Evolutionary conservation across 306 rosid genomes (phyloP).

Genomic region (Rosa chinensis): DNA sequence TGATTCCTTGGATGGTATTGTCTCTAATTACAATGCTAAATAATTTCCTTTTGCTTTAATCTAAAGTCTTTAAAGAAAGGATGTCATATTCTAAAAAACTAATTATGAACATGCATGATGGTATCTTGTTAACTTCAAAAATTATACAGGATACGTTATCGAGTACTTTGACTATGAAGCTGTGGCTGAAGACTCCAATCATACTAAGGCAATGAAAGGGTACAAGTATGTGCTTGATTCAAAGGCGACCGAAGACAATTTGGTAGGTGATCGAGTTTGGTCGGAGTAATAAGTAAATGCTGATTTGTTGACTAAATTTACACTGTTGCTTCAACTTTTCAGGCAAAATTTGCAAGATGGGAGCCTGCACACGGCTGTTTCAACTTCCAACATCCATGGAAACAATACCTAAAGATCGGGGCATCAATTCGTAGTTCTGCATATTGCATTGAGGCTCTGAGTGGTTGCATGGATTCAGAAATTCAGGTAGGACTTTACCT

Average conservation of each 20-base stretch:
- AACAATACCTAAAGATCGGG: slow-evolving; percentile 62
- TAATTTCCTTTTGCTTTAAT: background rate
- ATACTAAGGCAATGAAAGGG: slow-evolving; percentile 32
- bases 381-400: slow-evolving; percentile 83
- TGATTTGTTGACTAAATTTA: background rate
- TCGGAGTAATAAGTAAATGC: background rate
- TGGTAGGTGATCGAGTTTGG: slow-evolving; percentile 38
- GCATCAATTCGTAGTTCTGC: slow-evolving; percentile 69
- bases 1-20: slow-evolving; percentile 50
- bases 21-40: slow-evolving; percentile 11
- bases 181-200: slow-evolving; percentile 22
- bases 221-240: slow-evolving; percentile 61
- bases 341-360: slow-evolving; percentile 90
- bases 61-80: background rate
- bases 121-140: background rate
- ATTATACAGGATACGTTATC: slow-evolving; percentile 46
- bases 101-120: background rate
- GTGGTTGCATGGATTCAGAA: slow-evolving; percentile 56
- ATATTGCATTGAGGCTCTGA: slow-evolving; percentile 68
- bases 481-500: slow-evolving; percentile 36
- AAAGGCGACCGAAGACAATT: slow-evolving; percentile 58
- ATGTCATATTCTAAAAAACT: background rate
- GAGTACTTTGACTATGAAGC: slow-evolving; percentile 35
- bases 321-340: background rate
- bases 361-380: slow-evolving; percentile 80